Evolutionary conservation across 306 rosid genomes (phyloP).

Genomic region (Acacia melanoxylon): DNA sequence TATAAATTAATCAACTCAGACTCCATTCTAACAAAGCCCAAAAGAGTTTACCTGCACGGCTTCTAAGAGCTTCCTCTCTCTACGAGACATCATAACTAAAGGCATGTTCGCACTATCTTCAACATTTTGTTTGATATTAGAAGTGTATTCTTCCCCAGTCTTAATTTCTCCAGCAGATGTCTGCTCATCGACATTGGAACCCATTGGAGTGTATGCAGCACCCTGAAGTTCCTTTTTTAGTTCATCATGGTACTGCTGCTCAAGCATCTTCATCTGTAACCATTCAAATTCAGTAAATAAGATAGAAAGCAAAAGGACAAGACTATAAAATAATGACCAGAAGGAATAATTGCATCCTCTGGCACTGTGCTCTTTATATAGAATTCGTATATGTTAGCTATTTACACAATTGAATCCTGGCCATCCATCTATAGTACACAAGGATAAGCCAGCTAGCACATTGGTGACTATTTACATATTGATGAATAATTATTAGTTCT

Average conservation of each 20-base stretch:
- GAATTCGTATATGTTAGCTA: too few relatives aligned
- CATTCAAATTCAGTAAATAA: slow-evolving; percentile 23
- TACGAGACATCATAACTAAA: slow-evolving; percentile 51
- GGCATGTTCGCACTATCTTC: slow-evolving; percentile 41
- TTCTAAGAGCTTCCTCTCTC: slow-evolving; percentile 54
- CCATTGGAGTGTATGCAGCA: slow-evolving; percentile 35
- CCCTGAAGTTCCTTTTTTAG: slow-evolving; percentile 75
- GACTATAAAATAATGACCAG: too few relatives aligned
- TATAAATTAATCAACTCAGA: neutral
- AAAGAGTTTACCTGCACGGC: slow-evolving; percentile 65
- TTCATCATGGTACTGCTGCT: slow-evolving; percentile 77
- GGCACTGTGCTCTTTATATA: too few relatives aligned
- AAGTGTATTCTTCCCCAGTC: slow-evolving; percentile 45
- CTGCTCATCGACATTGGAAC: slow-evolving; percentile 40
- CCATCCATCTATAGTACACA: too few relatives aligned
- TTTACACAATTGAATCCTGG: too few relatives aligned
- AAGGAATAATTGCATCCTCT: too few relatives aligned
- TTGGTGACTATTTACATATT: too few relatives aligned
- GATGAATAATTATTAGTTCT: too few relatives aligned
- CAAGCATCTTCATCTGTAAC: slow-evolving; percentile 69
- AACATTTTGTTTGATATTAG: slow-evolving; percentile 39
- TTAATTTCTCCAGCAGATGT: slow-evolving; percentile 37
- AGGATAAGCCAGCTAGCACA: too few relatives aligned
- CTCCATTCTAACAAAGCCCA: neutral
- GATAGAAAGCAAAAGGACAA: too few relatives aligned